Conservation (phyloP, 2,329 filamentous ascomycete genomes). For the Phyllosticta citrichinensis region DNA sequence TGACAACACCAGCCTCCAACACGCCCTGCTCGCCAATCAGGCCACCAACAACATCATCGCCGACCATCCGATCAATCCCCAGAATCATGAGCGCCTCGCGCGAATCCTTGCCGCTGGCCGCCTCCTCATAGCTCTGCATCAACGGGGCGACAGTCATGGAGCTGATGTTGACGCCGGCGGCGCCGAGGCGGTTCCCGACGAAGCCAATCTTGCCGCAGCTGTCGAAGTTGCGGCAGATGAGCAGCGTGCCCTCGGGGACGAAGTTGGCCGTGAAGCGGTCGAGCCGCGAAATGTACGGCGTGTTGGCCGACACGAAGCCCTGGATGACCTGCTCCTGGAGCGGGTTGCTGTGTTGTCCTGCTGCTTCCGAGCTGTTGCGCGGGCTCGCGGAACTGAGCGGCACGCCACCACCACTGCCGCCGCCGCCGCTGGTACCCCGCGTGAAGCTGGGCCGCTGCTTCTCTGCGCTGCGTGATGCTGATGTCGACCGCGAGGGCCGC, state of each 20-base stretch:
- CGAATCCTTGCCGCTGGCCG: slow-evolving; percentile 1
- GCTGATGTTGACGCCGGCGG: slow-evolving; percentile 63
- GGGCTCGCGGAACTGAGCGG: neutral
- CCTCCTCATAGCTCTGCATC: slow-evolving; percentile 25
- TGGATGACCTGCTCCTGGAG: slow-evolving; percentile 46
- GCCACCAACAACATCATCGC: slow-evolving; percentile 42
- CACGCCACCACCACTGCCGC: neutral
- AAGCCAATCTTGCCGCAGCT: slow-evolving; percentile 73
- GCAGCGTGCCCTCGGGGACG: slow-evolving; percentile 58
- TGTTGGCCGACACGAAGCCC: slow-evolving; percentile 56
- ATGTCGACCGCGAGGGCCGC: slow-evolving; percentile 29
- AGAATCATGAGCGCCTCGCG: slow-evolving; percentile 72
- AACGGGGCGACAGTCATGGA: slow-evolving; percentile 67
- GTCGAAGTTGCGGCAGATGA: slow-evolving; percentile 77
- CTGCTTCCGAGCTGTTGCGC: slow-evolving; percentile 12
- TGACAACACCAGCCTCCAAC: slow-evolving; percentile 43
- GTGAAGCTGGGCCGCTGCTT: slow-evolving; percentile 2
- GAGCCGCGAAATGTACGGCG: slow-evolving; percentile 60
- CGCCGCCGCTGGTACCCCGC: slow-evolving; percentile 14
- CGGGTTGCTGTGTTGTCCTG: slow-evolving; percentile 13
- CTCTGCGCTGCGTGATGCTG: neutral
- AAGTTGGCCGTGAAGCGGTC: slow-evolving; percentile 67
- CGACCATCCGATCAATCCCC: slow-evolving; percentile 58
- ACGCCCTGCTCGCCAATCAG: slow-evolving; percentile 41
- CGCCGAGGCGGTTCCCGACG: slow-evolving; percentile 61